Conservation (phyloP, 305 asterid species). For the Fraxinus nigra region DNA sequence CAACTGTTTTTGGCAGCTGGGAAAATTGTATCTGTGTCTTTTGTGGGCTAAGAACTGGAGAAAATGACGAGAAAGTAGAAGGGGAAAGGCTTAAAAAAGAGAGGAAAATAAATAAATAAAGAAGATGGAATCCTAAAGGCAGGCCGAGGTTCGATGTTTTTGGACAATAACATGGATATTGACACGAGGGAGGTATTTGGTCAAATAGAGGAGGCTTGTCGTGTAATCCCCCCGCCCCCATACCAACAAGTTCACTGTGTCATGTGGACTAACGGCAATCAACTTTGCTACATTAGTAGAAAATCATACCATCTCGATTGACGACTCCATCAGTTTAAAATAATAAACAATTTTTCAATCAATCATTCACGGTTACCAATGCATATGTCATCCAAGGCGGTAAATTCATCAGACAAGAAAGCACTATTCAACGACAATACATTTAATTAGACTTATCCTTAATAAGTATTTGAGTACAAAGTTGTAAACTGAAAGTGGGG, state of each 20-base stretch:
- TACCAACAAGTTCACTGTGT: background rate
- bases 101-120: background rate
- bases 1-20: slow-evolving; percentile 27
- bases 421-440: too few relatives aligned
- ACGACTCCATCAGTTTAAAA: too few relatives aligned
- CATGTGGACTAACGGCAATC: background rate
- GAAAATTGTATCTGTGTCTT: background rate
- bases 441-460: background rate
- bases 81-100: background rate
- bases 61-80: background rate
- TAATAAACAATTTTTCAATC: too few relatives aligned
- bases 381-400: too few relatives aligned
- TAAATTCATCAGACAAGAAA: too few relatives aligned
- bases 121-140: background rate
- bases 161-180: slow-evolving; percentile 20
- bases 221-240: background rate
- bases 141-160: slow-evolving; percentile 18
- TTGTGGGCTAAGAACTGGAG: background rate
- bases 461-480: too few relatives aligned
- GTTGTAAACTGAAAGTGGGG: too few relatives aligned
- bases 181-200: slow-evolving; percentile 34
- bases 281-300: too few relatives aligned
- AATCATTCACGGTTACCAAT: too few relatives aligned
- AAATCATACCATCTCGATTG: too few relatives aligned
- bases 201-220: slow-evolving; percentile 45